Evolutionary conservation across 805 yeast genomes (phyloP).

Genomic region (Hemisphaericaspora nanyangensis): DNA sequence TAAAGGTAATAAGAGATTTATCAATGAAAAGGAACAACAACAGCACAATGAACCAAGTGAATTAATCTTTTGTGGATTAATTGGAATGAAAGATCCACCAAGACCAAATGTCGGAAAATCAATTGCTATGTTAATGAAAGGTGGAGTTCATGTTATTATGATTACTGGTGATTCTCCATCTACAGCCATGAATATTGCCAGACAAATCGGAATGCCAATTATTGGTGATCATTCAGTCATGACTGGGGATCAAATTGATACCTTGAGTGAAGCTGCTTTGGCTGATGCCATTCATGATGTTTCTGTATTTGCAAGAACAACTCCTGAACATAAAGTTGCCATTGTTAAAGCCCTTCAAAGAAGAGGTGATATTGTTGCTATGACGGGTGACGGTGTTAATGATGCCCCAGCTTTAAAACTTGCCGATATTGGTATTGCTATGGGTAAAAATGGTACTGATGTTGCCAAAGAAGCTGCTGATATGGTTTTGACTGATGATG

Average conservation of each 20-base stretch:
- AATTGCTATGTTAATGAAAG: conserved; percentile 70
- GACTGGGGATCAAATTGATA: conserved; percentile 80
- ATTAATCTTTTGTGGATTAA: conserved; percentile 75
- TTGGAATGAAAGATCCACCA: conserved; percentile 98
- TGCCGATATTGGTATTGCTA: conserved; percentile 94
- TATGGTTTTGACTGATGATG: conserved; percentile 96
- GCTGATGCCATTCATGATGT: conserved; percentile 76
- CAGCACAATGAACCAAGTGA: conserved; percentile 43
- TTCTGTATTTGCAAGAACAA: conserved; percentile 88
- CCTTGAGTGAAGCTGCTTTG: conserved; percentile 66
- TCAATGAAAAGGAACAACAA: conserved; percentile 12
- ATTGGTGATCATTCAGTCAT: conserved; percentile 64
- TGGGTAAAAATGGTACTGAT: conserved; percentile 94
- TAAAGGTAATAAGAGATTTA: conserved; percentile 36
- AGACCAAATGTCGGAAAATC: conserved; percentile 79
- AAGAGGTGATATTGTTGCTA: conserved; percentile 93
- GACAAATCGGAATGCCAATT: conserved; percentile 84
- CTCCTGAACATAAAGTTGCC: conserved; percentile 89
- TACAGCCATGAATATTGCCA: conserved; percentile 82
- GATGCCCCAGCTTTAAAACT: conserved; percentile 97
- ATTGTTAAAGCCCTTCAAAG: conserved; percentile 86
- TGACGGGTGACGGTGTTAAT: conserved; percentile 99
- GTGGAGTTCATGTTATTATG: conserved; percentile 98
- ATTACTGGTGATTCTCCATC: conserved; percentile 93
- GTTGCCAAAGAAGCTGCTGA: conserved; percentile 98